A percentile compares a stretch with the other conserved stretches of the same genome.
Conservation (phyloP, 805 yeast species). For the Pichia nakasei region DNA sequence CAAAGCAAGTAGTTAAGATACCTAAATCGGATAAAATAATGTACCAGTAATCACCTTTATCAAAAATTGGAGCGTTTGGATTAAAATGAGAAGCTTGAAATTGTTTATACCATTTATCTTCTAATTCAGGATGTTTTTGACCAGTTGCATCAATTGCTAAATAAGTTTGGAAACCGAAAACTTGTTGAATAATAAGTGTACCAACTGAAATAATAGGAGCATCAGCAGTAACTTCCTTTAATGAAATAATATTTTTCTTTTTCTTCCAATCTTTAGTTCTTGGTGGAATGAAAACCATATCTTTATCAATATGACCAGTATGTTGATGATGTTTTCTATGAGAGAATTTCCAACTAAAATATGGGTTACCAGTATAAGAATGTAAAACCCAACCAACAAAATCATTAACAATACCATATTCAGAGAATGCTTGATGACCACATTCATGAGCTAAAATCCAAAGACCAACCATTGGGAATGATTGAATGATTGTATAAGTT, state of each 20-base stretch:
- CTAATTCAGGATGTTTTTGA: conserved; percentile 34
- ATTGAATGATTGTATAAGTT: conserved; percentile 29
- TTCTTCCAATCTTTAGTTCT: conserved; percentile 39
- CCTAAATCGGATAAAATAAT: conserved; percentile 50
- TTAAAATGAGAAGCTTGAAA: conserved; percentile 43
- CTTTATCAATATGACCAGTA: conserved; percentile 51
- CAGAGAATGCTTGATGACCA: conserved; percentile 56
- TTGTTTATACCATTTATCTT: conserved; percentile 23
- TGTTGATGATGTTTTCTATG: conserved; percentile 58
- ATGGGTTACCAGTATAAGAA: conserved; percentile 49
- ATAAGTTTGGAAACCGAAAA: conserved; percentile 46
- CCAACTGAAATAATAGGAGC: conserved; percentile 41
- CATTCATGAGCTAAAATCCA: conserved; percentile 62
- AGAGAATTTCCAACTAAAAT: conserved; percentile 53
- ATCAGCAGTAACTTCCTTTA: conserved; percentile 44
- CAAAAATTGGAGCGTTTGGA: conserved; percentile 49
- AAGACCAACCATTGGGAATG: conserved; percentile 48
- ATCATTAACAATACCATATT: conserved; percentile 44
- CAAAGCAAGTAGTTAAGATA: conserved; percentile 34
- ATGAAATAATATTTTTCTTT: conserved; percentile 23
- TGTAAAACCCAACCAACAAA: conserved; percentile 54
- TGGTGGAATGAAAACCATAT: conserved; percentile 52
- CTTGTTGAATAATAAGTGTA: conserved; percentile 42
- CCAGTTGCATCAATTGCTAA: conserved; percentile 49
- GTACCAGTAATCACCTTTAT: conserved; percentile 45